Conservation (phyloP, 176 grass and related monocot species). For the Ensete ventricosum region DNA sequence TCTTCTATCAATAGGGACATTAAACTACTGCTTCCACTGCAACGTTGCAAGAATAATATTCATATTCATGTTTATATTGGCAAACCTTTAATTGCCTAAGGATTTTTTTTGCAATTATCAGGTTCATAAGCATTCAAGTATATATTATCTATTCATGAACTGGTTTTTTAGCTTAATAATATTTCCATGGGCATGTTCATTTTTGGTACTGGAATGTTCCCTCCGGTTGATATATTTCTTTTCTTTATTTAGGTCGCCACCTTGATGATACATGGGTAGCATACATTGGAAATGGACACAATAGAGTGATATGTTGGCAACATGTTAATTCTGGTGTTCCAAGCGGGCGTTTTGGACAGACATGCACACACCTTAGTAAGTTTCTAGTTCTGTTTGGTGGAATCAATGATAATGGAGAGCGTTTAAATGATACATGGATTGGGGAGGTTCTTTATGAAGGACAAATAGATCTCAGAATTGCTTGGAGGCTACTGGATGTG, state of each 20-base stretch:
- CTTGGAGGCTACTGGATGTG: constrained; percentile 67
- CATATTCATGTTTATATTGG: no score
- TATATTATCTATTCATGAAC: neutral
- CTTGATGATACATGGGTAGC: constrained; percentile 91
- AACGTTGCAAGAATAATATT: no score
- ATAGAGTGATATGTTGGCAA: constrained; percentile 49
- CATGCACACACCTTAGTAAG: constrained; percentile 48
- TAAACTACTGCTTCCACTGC: no score
- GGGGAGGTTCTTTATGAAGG: constrained; percentile 51
- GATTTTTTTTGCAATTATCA: neutral
- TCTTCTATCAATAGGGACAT: no score
- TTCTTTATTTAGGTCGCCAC: constrained; percentile 76
- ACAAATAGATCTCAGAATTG: constrained; percentile 36
- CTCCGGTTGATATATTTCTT: constrained; percentile 14
- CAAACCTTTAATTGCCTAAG: no score
- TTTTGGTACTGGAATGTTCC: neutral
- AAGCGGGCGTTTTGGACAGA: constrained; percentile 85
- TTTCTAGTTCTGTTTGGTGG: constrained; percentile 77
- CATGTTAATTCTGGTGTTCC: constrained; percentile 67
- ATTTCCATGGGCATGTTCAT: neutral
- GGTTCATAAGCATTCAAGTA: neutral
- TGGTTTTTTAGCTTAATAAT: neutral
- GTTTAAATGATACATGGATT: constrained; percentile 82
- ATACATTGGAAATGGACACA: constrained; percentile 62
- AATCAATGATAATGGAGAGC: constrained; percentile 67